phyloP scores from a whole-genome alignment of 176 grass and related monocot species.

The Alopecurus myosuroides region DNA sequence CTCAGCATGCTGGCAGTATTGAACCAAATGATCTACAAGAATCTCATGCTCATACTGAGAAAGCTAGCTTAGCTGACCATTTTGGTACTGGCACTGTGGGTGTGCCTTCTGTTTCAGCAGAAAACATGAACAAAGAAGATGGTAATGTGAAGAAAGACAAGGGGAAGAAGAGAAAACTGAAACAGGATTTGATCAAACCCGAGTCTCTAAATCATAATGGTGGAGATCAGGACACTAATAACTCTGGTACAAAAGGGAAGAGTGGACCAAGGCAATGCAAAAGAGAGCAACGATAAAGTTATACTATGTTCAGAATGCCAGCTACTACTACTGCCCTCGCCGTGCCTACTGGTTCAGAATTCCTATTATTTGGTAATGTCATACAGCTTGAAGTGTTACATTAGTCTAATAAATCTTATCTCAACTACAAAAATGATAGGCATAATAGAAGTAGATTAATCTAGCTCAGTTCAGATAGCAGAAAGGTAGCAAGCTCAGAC shows the following conservation, averaged over 20 bases:
- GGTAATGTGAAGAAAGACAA: constrained; percentile 36
- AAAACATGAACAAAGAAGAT: constrained; percentile 18
- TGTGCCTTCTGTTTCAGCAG: constrained; percentile 23
- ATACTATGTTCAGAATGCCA: background rate
- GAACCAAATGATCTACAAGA: constrained; percentile 19
- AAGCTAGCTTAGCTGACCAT: constrained; percentile 29
- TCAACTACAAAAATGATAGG: background rate
- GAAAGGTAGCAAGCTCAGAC: constrained; percentile 22
- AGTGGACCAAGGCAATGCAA: constrained; percentile 16
- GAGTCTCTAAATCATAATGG: constrained; percentile 4
- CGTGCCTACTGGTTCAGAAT: too few species aligned
- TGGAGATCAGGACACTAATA: constrained; percentile 10
- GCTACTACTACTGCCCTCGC: too few species aligned
- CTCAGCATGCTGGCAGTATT: background rate
- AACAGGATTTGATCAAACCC: constrained; percentile 7
- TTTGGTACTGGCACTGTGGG: constrained; percentile 9
- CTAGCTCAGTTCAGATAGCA: background rate
- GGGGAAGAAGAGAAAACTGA: constrained; percentile 45
- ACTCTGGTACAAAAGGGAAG: constrained; percentile 13
- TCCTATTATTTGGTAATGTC: too few species aligned
- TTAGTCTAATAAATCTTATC: background rate
- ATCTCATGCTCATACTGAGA: constrained; percentile 22
- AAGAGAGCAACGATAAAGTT: constrained; percentile 24
- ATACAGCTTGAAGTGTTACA: too few species aligned
- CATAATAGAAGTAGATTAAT: background rate